Evolutionary conservation across 2,329 filamentous ascomycete species (phyloP), one percentile per base, ranked within the genome.

Genomic region (Boeremia exigua): DNA sequence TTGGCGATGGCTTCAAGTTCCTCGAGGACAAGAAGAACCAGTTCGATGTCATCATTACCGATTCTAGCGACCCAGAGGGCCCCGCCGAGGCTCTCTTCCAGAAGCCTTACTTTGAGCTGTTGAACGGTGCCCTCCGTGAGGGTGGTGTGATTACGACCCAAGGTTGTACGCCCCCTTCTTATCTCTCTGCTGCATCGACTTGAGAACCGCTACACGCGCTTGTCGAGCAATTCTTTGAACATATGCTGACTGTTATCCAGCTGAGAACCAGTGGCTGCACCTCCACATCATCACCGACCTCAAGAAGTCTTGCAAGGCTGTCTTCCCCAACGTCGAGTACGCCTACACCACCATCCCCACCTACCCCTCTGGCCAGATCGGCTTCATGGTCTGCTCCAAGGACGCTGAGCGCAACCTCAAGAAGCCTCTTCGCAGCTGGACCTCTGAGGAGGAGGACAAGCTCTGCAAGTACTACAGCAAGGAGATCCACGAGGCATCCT

Each of bases 321-420:
- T 99, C 79, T 99, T 99, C 88, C 93, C 95, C 64, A 91, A 91
- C 61, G 95, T 90, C 78, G 95, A 99, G 82, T 99, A 98, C 82
- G 95, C 91, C 70, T 99, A 97, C 86, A 98, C 94, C 74, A 98
- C 94, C 72, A 99, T 99, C 79, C 95, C 95, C 57, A 99, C 95
- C 75, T 99, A 99, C 84, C 95, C 95, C 66, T 96, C 92, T 54
- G 95, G 95, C 76, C 95, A 99, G 84, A 99, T 99, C 74, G 95
- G 95, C 76, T 99, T 99, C 88, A 97, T 99, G 93, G 91, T 99
- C 75, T 98, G 95, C 88, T 91, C 85, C 88, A 98, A 99, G 87
- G 94, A 98, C 76, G 82, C 87, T 76, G 87, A 80, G 75, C 86
- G 88, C 77, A 86, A 99, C 80, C 85, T 98, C 75, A 91, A 86